Evolutionary conservation across 176 grass and related monocot species (phyloP).

Genomic region (Tillandsia fasciculata): DNA sequence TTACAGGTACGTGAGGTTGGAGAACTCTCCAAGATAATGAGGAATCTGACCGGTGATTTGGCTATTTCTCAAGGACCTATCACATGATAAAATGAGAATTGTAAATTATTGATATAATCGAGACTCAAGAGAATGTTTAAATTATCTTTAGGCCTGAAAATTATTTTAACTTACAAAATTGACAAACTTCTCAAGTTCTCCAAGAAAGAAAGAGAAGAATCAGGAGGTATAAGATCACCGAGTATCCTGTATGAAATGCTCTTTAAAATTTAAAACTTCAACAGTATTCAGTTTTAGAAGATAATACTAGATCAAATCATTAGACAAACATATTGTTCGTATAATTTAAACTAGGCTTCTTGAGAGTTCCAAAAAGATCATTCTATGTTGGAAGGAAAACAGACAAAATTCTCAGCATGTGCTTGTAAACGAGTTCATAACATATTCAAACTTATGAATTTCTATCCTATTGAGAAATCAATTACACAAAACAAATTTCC

Average conservation of each 20-base stretch:
- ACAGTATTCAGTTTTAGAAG: too few species aligned
- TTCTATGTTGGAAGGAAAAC: too few species aligned
- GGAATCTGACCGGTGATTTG: background rate
- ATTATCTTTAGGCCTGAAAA: background rate
- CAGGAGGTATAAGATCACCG: slow-evolving; percentile 29
- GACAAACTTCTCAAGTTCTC: slow-evolving; percentile 27
- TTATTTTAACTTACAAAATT: slow-evolving; percentile 5
- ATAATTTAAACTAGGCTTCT: too few species aligned
- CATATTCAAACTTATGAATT: too few species aligned
- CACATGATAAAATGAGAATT: background rate
- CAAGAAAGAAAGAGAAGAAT: slow-evolving; percentile 26
- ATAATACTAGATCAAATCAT: background rate
- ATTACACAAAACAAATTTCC: too few species aligned
- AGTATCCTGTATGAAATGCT: slow-evolving; percentile 29
- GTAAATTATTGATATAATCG: background rate
- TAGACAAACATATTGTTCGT: background rate
- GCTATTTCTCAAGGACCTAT: slow-evolving; percentile 19
- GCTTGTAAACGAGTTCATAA: too few species aligned
- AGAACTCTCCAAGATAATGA: background rate
- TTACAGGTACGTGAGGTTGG: slow-evolving; percentile 13
- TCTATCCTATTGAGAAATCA: too few species aligned
- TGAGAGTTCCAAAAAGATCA: too few species aligned
- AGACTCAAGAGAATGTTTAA: too few species aligned
- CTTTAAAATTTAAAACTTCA: background rate
- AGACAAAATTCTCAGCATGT: too few species aligned